phyloP scores from a whole-genome alignment of 805 yeast species.

The Yamadazyma nakazawae region DNA sequence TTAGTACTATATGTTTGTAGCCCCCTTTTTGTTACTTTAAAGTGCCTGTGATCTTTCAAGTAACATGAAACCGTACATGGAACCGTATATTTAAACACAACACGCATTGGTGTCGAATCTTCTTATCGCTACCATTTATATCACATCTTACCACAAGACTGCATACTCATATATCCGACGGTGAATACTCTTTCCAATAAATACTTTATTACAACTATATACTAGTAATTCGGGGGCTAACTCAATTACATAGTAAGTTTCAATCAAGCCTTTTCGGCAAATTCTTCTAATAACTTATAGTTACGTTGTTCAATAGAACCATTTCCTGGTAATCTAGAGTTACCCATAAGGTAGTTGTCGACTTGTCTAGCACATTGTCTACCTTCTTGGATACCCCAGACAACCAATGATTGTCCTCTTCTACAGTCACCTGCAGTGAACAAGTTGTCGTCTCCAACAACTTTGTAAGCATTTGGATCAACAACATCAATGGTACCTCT shows the following conservation, averaged over 20 bases:
- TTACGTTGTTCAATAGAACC: constrained; percentile 89
- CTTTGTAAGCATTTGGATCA: constrained; percentile 63
- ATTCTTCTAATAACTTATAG: constrained; percentile 70
- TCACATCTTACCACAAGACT: no score
- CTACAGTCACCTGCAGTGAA: constrained; percentile 99
- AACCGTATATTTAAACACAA: background rate
- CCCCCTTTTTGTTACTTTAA: no score
- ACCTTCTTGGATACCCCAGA: constrained; percentile 99
- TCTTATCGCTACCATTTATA: no score
- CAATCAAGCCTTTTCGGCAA: constrained; percentile 48
- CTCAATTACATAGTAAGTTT: background rate
- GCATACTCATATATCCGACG: background rate
- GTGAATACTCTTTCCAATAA: background rate
- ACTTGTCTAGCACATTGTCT: constrained; percentile 97
- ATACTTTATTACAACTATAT: background rate
- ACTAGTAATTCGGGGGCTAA: constrained; percentile 5
- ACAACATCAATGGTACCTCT: constrained; percentile 80
- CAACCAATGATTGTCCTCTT: constrained; percentile 96
- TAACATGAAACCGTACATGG: background rate
- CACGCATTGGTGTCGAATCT: no score
- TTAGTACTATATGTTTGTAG: no score
- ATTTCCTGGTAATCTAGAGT: constrained; percentile 84
- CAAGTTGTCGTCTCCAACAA: constrained; percentile 55
- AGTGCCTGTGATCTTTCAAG: no score
- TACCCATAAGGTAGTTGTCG: constrained; percentile 74